Conservation (phyloP, 495 filamentous ascomycete species). For the Trichoderma virens region DNA sequence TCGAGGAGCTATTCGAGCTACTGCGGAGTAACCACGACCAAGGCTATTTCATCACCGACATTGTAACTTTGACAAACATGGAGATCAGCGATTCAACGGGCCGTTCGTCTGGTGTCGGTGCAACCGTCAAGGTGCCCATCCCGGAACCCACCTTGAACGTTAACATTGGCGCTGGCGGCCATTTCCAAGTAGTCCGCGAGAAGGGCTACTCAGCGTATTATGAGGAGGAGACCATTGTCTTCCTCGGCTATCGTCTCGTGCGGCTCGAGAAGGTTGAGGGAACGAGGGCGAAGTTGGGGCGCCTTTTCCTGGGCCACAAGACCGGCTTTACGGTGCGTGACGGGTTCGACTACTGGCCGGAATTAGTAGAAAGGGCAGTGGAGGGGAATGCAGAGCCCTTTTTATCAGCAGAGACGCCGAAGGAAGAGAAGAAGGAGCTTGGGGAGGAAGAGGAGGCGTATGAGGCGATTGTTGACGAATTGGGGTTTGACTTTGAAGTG, state of each 20-base stretch:
- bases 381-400: background rate
- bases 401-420: background rate
- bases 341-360: conserved; percentile 9
- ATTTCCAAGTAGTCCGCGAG: background rate
- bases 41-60: conserved; percentile 11
- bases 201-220: background rate
- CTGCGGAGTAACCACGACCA: background rate
- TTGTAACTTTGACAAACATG: conserved; percentile 9
- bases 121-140: background rate
- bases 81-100: background rate
- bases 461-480: background rate
- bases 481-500: conserved; percentile 2
- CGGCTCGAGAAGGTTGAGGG: conserved; percentile 9
- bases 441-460: background rate
- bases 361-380: background rate
- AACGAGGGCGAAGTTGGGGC: background rate
- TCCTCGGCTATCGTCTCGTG: conserved; percentile 4
- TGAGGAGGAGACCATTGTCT: conserved; percentile 2
- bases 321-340: conserved; percentile 2
- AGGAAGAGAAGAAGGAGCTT: background rate
- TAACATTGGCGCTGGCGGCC: background rate
- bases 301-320: background rate
- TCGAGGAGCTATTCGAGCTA: conserved; percentile 1
- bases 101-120: background rate
- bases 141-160: background rate